Base-by-base conservation (phyloP, 441 rosid genomes). In the Euphorbia corollata region DNA sequence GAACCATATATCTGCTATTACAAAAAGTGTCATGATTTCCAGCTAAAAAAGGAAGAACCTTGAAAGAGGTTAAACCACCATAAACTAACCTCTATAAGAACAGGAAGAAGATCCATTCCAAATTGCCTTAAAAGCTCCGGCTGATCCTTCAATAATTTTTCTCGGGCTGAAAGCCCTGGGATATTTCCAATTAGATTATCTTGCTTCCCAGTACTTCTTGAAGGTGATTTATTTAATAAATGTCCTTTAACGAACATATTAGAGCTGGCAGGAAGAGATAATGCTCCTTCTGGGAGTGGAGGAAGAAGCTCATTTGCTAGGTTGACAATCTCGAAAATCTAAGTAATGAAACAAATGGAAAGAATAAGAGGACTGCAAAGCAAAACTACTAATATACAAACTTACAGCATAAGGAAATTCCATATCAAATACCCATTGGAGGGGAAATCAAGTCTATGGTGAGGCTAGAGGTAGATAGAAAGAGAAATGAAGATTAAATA, bases 301-400 rank as follows among this genome's bases (percentile, higher is more conserved):
- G 99, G 99, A 55, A 92, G 97, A 74, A 96, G 98, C 84, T 96
- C 99, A 78, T 96, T 96, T 74, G 97, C 97, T 63, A 96, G 83
- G 83, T 87, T 92, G 82, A 96, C 99, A 76, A 96, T 92, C 91
- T 96, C 99, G 83, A 90, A 96, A 68, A 96, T 89, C 99, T 96
- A 75, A 11, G 10, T 16, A 20, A 23, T 30, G 50, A 27, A 63
- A 59, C 9, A 0, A 41, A 39, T 39, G 54, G 12, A 5, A 16
- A 41, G 16, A 41, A 23, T 39, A 18, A 32, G 57, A 56, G n/a
- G 47, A 34, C 55, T 43, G 9, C 58, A 36, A 68, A 16, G 16
- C 19, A 24, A 8, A n/a, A 7, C 8, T 32, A 4, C 32, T 27
- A 27, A 27, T 27, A 27, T 27, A 27, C 1, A 27, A 27, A 27